Conservation (phyloP, 2,329 filamentous ascomycete species). For the Clarireedia monteithiana region DNA sequence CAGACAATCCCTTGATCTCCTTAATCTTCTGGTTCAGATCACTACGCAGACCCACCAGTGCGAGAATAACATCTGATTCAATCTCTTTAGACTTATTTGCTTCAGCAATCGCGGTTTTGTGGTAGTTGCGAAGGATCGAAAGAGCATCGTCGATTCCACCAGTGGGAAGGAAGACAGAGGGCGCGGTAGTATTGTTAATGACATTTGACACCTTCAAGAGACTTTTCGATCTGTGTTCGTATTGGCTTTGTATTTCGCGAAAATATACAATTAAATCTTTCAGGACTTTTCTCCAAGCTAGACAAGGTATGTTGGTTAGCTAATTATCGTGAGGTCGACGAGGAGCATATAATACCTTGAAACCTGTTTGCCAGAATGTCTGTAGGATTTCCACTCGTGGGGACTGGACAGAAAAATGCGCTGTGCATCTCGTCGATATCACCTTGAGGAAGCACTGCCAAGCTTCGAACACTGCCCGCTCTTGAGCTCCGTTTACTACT, state of each 20-base stretch:
- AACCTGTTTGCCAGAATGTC: slow-evolving; percentile 83
- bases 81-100: slow-evolving; percentile 85
- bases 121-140: slow-evolving; percentile 71
- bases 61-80: slow-evolving; percentile 83
- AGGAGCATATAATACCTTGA: slow-evolving; percentile 54
- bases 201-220: slow-evolving; percentile 76
- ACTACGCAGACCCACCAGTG: slow-evolving; percentile 74
- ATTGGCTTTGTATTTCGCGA: slow-evolving; percentile 81
- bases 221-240: slow-evolving; percentile 77
- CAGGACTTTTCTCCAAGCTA: slow-evolving; percentile 89
- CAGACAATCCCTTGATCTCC: slow-evolving; percentile 88
- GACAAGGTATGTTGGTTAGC: slow-evolving; percentile 6
- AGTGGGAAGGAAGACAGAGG: slow-evolving; percentile 66
- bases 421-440: slow-evolving; percentile 69
- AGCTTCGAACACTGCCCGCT: slow-evolving; percentile 78
- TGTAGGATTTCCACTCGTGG: slow-evolving; percentile 79
- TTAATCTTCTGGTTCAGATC: slow-evolving; percentile 96
- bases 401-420: slow-evolving; percentile 83
- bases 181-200: slow-evolving; percentile 70
- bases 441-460: slow-evolving; percentile 61
- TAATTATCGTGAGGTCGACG: not conserved
- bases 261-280: slow-evolving; percentile 95
- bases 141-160: slow-evolving; percentile 85
- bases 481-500: slow-evolving; percentile 73
- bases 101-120: slow-evolving; percentile 71